phyloP scores from a whole-genome alignment of 2,329 filamentous ascomycete genomes.

The Trichoderma sp. region DNA sequence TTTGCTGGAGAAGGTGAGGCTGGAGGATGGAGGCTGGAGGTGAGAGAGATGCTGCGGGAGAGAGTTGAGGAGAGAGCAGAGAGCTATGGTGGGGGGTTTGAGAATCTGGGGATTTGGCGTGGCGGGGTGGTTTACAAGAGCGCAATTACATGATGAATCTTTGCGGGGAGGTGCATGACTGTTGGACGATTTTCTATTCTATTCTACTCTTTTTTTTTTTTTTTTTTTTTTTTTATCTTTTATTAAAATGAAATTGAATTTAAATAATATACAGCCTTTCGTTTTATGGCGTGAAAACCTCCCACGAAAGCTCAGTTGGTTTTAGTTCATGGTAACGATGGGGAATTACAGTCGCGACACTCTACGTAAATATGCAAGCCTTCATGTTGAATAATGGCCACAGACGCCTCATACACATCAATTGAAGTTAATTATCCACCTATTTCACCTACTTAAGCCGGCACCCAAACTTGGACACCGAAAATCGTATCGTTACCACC shows the following conservation, averaged over 20 bases:
- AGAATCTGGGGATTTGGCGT: neutral
- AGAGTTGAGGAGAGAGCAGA: neutral
- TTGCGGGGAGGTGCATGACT: neutral
- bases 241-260: neutral
- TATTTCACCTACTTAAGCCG: no score
- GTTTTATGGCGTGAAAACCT: neutral
- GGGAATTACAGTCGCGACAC: no score
- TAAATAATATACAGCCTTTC: neutral
- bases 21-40: neutral
- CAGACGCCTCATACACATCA: no score
- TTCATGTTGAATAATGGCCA: no score
- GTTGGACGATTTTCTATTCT: neutral
- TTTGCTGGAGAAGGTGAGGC: neutral
- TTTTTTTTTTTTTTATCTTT: neutral
- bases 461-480: no score
- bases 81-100: neutral
- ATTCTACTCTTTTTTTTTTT: no score
- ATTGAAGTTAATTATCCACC: no score
- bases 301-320: neutral
- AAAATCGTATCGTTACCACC: no score
- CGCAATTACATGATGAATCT: neutral
- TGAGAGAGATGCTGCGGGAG: no score
- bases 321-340: no score
- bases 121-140: neutral
- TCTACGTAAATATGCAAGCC: no score